A percentile compares a stretch with the other conserved stretches of the same genome.
These are phyloP conservation scores for Ceriops tagal DNA, from an alignment of 345 rosid genomes.

Conservation along the genomic window DNA sequence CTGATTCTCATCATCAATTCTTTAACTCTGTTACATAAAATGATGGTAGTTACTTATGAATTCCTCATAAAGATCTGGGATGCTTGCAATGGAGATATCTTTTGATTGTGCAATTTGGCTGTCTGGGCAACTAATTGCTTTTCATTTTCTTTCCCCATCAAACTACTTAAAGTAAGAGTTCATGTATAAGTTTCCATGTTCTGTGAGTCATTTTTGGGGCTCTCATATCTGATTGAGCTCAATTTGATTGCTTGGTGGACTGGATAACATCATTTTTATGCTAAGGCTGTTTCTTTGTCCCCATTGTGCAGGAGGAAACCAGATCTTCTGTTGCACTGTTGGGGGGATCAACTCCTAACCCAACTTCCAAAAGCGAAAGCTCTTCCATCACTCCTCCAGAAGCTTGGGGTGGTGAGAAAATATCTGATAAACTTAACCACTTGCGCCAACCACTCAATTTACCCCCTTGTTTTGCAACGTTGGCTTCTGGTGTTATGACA, in stretches of 20 bases:
- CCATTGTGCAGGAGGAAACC: slow-evolving; percentile 54
- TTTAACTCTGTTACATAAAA: not conserved
- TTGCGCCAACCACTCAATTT: slow-evolving; percentile 45
- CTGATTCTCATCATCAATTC: slow-evolving; percentile 10
- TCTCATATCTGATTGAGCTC: not conserved
- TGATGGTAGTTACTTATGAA: not conserved
- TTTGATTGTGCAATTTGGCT: not conserved
- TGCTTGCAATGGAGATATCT: not conserved
- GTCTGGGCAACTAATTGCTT: not conserved
- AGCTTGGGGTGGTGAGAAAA: slow-evolving; percentile 96
- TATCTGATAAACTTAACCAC: slow-evolving; percentile 59
- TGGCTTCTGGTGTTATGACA: slow-evolving; percentile 48
- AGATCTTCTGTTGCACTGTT: slow-evolving; percentile 37
- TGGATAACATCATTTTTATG: not conserved
- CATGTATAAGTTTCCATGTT: not conserved
- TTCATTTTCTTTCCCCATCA: not conserved
- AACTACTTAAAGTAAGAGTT: no score
- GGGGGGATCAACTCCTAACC: slow-evolving; percentile 50
- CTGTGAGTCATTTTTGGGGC: not conserved
- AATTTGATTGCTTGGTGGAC: slow-evolving; percentile 5
- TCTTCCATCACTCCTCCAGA: slow-evolving; percentile 89
- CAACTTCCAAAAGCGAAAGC: slow-evolving; percentile 67
- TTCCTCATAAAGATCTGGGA: not conserved
- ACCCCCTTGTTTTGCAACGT: slow-evolving; percentile 60
- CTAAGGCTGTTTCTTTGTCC: slow-evolving; percentile 1